Evolutionary conservation across 2,329 filamentous ascomycete genomes (phyloP), one percentile per base, ranked within the genome.

Genomic region (Aurifilum marmelostoma): DNA sequence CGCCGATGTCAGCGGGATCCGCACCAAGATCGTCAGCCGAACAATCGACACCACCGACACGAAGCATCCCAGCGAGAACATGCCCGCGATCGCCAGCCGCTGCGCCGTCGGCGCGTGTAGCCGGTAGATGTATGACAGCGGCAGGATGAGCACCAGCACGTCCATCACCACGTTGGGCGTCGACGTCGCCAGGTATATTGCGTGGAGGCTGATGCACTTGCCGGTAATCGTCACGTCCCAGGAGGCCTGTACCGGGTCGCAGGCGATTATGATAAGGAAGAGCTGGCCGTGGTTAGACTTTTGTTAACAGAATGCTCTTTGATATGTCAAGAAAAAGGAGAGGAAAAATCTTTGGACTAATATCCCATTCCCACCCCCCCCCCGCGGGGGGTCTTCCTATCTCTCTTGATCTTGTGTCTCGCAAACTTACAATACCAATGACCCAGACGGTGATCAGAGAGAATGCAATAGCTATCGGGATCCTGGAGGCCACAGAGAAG

Each of bases 51-150:
- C 52, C 24, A 54, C 24, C 24, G 52, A 54, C n/a, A 54, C 52
- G 24, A 54, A 54, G 52, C 52, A 54, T 4, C 52, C 52, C 24
- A 54, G 52, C 12, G 27, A 54, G 52, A 54, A 54, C 52, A 54
- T 54, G 52, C 52, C 52, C 24, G 52, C 52, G 52, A 54, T 54
- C 12, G 24, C 52, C n/a, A 54, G 52, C 24, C 52, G 52, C 52
- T 54, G 52, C 11, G 52, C 52, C n/a, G 24, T 54, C 52, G 52
- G 52, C 12, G 52, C 52, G n/a, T 54, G 52, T 4, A 54, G 52
- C 24, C 52, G 52, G 12, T 54, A 54, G 52, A 54, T 54, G 24
- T 54, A 54, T 24, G 52, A 24, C 12, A 54, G 50, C 12, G 50
- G 50, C 3, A 54, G n/a, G 24, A 54, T 29, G 50, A 54, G 50